Conservation (phyloP, 257 asterid species). For the Galeopsis tetrahit region DNA sequence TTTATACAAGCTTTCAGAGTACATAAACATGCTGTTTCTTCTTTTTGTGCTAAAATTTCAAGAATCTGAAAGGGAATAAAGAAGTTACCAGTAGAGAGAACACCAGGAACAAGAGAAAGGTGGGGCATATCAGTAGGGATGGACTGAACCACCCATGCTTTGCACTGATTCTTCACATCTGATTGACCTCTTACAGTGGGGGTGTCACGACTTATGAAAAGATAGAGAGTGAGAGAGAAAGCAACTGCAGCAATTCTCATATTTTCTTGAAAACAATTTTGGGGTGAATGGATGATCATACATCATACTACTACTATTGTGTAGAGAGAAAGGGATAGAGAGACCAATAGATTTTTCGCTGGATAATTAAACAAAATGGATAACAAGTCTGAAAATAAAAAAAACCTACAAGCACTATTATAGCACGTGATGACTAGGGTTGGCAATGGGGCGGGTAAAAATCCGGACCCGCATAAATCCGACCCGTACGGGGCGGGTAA, state of each 20-base stretch:
- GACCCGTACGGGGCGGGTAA: too few relatives aligned
- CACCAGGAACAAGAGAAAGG: slow-evolving; percentile 64
- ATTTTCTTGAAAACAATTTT: slow-evolving; percentile 24
- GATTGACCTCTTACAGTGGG: slow-evolving; percentile 28
- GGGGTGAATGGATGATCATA: not conserved
- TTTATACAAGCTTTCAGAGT: too few relatives aligned
- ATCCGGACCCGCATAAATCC: too few relatives aligned
- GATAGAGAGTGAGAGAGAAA: slow-evolving; percentile 25
- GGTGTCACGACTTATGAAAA: slow-evolving; percentile 20
- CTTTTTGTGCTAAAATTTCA: not conserved
- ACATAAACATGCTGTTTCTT: not conserved
- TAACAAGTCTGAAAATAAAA: too few relatives aligned
- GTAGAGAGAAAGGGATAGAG: not conserved
- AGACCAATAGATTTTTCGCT: not conserved
- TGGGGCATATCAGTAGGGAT: slow-evolving; percentile 87
- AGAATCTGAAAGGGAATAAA: not conserved
- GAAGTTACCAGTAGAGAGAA: slow-evolving; percentile 69
- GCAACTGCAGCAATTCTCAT: slow-evolving; percentile 38
- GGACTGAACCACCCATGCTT: slow-evolving; percentile 88
- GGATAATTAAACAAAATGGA: too few relatives aligned
- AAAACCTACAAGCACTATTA: too few relatives aligned
- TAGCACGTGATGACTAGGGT: too few relatives aligned
- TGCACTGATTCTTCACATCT: slow-evolving; percentile 48
- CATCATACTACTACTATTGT: not conserved
- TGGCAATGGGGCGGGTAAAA: too few relatives aligned